Evolutionary conservation across 306 rosid genomes (phyloP).

Genomic region (Castanea mollissima): DNA sequence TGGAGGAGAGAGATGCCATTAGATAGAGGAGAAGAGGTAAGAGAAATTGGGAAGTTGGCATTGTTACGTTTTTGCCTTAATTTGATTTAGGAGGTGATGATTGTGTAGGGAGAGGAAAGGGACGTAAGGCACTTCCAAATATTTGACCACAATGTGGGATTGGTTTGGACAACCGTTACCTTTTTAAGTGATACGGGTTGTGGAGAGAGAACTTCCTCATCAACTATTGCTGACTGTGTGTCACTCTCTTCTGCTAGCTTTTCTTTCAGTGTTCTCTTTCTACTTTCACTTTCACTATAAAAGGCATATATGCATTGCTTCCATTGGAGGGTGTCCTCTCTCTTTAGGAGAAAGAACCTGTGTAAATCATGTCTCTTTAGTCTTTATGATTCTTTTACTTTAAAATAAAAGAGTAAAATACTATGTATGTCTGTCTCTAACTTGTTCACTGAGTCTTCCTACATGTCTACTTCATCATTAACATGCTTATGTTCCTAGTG

Average conservation of each 20-base stretch:
- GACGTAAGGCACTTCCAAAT: conserved; percentile 20
- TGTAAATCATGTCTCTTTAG: conserved; percentile 5
- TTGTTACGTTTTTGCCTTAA: conserved; percentile 10
- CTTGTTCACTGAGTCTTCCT: background rate
- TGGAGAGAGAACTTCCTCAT: conserved; percentile 10
- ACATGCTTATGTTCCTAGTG: background rate
- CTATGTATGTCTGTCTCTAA: background rate
- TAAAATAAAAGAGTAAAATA: background rate
- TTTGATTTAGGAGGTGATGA: conserved; percentile 21
- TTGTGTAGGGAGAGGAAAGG: conserved; percentile 21
- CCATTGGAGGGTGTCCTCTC: conserved; percentile 49
- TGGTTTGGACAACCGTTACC: conserved; percentile 34
- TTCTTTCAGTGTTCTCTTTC: conserved; percentile 29
- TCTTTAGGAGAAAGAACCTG: background rate
- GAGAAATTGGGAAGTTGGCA: conserved; percentile 45
- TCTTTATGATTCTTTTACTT: background rate
- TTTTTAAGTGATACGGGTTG: conserved; percentile 12
- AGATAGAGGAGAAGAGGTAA: conserved; percentile 32
- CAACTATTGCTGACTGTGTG: background rate
- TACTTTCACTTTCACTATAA: conserved; percentile 50
- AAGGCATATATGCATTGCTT: conserved; percentile 85
- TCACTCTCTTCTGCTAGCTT: conserved; percentile 36
- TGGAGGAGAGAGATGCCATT: conserved; percentile 27
- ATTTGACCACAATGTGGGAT: conserved; percentile 6
- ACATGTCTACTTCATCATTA: background rate